These are phyloP conservation scores for Tagetes erecta DNA, from an alignment of 129 eudicot species.

Conservation along the genomic window DNA sequence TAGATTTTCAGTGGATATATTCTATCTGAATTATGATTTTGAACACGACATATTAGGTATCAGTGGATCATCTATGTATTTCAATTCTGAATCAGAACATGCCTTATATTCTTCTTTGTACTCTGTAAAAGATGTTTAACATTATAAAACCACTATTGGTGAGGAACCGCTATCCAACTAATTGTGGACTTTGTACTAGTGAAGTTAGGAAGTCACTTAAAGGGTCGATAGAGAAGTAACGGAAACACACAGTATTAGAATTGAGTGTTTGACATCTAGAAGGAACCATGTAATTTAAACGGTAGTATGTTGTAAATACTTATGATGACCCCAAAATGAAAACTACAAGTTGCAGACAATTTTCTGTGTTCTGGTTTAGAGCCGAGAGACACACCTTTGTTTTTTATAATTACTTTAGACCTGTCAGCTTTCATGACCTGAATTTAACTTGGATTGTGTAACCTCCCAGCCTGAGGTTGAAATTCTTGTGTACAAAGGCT, in stretches of 20 bases:
- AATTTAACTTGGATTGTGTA: slow-evolving; percentile 13
- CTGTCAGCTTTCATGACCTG: slow-evolving; percentile 12
- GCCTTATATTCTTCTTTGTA: slow-evolving; percentile 1
- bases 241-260: neutral
- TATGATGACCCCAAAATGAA: slow-evolving; percentile 3
- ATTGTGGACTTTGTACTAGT: neutral
- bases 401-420: neutral
- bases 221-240: slow-evolving; percentile 3
- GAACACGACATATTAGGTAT: slow-evolving; percentile 5
- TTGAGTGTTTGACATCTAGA: neutral
- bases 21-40: slow-evolving; percentile 12
- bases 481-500: slow-evolving; percentile 17
- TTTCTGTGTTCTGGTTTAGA: neutral
- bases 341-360: slow-evolving; percentile 8
- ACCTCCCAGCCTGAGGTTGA: slow-evolving; percentile 2
- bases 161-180: neutral
- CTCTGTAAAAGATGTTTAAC: slow-evolving; percentile 1
- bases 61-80: neutral
- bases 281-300: slow-evolving; percentile 11
- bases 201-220: slow-evolving; percentile 13
- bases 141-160: neutral
- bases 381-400: neutral
- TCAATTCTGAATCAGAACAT: slow-evolving; percentile 1
- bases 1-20: slow-evolving; percentile 3
- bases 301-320: neutral